These are phyloP conservation scores for Coemansia sp. DNA, from an alignment of 192 early-diverging fungal species.

Conservation along the genomic window DNA sequence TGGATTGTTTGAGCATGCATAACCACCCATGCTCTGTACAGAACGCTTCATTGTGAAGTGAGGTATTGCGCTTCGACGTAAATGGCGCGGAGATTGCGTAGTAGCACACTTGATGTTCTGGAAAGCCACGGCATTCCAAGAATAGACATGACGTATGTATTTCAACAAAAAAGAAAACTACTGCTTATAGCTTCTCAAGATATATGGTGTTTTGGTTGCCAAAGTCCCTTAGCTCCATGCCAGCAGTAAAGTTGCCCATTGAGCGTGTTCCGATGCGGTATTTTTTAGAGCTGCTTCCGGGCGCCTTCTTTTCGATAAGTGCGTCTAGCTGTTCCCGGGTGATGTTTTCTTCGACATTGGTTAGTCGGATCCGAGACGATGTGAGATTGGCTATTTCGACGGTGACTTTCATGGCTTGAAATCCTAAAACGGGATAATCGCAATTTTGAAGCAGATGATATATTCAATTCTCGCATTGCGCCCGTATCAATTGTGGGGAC, in stretches of 20 bases:
- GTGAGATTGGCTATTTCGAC: slow-evolving; percentile 9
- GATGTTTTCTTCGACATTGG: background rate
- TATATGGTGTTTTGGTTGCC: slow-evolving; percentile 13
- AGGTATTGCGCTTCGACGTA: too few relatives aligned
- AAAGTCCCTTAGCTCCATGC: slow-evolving; percentile 14
- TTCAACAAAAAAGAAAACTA: background rate
- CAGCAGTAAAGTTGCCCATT: slow-evolving; percentile 13
- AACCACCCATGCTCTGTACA: too few relatives aligned
- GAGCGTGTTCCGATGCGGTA: slow-evolving; percentile 13
- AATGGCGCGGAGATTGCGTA: too few relatives aligned
- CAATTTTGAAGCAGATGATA: too few relatives aligned
- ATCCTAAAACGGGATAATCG: background rate
- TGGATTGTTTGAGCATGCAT: too few relatives aligned
- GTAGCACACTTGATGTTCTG: too few relatives aligned
- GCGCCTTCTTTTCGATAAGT: background rate
- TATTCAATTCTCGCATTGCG: too few relatives aligned
- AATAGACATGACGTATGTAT: too few relatives aligned
- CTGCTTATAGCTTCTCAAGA: slow-evolving; percentile 16
- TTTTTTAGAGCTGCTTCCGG: slow-evolving; percentile 6
- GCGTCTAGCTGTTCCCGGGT: background rate
- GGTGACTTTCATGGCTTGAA: background rate
- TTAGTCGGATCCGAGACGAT: background rate
- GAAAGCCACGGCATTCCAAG: too few relatives aligned
- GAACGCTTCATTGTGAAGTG: too few relatives aligned
- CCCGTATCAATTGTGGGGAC: too few relatives aligned